Evolutionary conservation across 495 filamentous ascomycete species (phyloP).

Genomic region (Aspergillus diversus): DNA sequence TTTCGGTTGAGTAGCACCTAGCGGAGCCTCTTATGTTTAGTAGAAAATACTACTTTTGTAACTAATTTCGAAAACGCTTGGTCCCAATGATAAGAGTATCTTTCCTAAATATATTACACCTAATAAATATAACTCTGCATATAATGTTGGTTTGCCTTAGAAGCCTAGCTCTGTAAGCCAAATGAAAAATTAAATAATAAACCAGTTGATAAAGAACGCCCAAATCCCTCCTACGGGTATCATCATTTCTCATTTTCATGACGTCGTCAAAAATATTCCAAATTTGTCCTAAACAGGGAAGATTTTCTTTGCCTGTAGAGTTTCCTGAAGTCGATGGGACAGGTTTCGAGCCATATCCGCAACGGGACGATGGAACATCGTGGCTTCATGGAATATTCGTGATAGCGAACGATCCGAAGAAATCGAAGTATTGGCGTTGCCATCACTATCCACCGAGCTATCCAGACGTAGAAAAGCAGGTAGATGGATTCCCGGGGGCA

Average conservation of each 20-base stretch:
- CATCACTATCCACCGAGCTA: background rate
- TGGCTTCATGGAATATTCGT: constrained; percentile 32
- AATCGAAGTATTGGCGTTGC: background rate
- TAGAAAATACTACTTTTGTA: no score
- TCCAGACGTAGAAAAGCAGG: constrained; percentile 14
- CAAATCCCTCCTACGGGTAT: background rate
- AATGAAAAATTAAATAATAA: no score
- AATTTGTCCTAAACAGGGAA: background rate
- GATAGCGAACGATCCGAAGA: constrained; percentile 5
- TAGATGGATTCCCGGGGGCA: constrained; percentile 8
- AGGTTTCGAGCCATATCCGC: constrained; percentile 25
- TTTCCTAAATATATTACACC: no score
- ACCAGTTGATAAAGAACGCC: no score
- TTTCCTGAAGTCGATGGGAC: constrained; percentile 24
- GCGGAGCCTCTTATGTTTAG: no score
- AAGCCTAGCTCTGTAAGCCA: no score
- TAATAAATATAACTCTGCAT: no score
- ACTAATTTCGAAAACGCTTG: no score
- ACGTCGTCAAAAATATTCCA: background rate
- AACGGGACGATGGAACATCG: constrained; percentile 35
- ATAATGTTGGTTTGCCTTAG: no score
- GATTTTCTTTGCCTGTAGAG: constrained; percentile 22
- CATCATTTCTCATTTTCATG: background rate
- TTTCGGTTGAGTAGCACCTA: no score
- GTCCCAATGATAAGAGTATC: no score